phyloP scores from a whole-genome alignment of 2,329 filamentous ascomycete species.

The Gremmenia infestans region DNA sequence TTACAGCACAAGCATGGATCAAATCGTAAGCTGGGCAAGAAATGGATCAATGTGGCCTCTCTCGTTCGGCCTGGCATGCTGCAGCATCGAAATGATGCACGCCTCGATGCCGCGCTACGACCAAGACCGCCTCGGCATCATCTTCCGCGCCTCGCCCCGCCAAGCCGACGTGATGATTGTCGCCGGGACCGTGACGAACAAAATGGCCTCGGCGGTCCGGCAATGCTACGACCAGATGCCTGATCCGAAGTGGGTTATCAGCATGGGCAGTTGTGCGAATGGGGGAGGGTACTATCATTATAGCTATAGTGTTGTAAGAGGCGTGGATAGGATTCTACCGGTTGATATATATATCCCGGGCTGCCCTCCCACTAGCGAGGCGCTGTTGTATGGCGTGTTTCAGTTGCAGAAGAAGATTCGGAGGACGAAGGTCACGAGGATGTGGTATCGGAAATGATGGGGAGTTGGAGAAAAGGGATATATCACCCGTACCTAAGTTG shows the following conservation, averaged over 20 bases:
- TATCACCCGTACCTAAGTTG: no score
- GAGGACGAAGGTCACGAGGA: slow-evolving; percentile 39
- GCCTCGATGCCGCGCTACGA: slow-evolving; percentile 83
- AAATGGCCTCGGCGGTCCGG: slow-evolving; percentile 87
- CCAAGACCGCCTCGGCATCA: slow-evolving; percentile 82
- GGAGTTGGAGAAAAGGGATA: no score
- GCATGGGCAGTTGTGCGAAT: slow-evolving; percentile 81
- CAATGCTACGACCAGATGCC: slow-evolving; percentile 97
- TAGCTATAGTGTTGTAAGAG: slow-evolving; percentile 71
- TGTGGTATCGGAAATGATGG: slow-evolving; percentile 52
- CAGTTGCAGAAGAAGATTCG: slow-evolving; percentile 63
- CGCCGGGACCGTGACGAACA: slow-evolving; percentile 88
- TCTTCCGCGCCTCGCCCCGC: slow-evolving; percentile 82
- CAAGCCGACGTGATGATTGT: slow-evolving; percentile 94
- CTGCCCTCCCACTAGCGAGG: slow-evolving; percentile 59
- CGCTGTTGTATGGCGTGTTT: slow-evolving; percentile 63
- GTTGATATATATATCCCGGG: slow-evolving; percentile 78
- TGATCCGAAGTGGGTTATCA: slow-evolving; percentile 79
- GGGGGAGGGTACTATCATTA: slow-evolving; percentile 86
- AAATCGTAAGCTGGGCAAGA: slow-evolving; percentile 77
- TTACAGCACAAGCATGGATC: slow-evolving; percentile 67
- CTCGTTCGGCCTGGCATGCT: slow-evolving; percentile 85
- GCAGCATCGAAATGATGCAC: slow-evolving; percentile 91
- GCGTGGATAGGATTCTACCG: slow-evolving; percentile 71
- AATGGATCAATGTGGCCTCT: slow-evolving; percentile 84